Evolutionary conservation across 1,284 basidiomycete genomes (phyloP).

Genomic region (Tetrapyrgos nigripes): DNA sequence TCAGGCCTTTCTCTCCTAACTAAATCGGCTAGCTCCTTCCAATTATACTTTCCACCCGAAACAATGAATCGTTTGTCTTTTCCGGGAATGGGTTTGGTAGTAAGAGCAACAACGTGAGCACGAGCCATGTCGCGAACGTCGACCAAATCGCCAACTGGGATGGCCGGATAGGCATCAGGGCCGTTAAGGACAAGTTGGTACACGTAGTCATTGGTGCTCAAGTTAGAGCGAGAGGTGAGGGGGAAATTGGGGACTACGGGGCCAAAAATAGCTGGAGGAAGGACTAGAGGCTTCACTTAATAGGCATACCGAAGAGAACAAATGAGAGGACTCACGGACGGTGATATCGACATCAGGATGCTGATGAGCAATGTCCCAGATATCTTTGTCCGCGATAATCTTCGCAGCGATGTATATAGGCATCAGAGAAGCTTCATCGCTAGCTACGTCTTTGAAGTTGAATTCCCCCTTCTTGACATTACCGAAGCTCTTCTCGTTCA

Average conservation of each 20-base stretch:
- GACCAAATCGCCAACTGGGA: slow-evolving; percentile 5
- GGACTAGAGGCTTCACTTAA: neutral
- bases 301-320: neutral
- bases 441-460: slow-evolving; percentile 3
- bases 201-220: slow-evolving; percentile 10
- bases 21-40: slow-evolving; percentile 10
- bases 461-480: slow-evolving; percentile 22
- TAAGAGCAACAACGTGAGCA: slow-evolving; percentile 10
- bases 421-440: slow-evolving; percentile 14
- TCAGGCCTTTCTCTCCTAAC: slow-evolving; percentile 11
- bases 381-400: slow-evolving; percentile 28
- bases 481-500: slow-evolving; percentile 19
- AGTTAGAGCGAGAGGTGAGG: neutral
- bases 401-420: slow-evolving; percentile 31
- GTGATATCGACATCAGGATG: slow-evolving; percentile 30
- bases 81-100: neutral
- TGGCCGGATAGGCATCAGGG: slow-evolving; percentile 5
- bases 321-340: slow-evolving; percentile 22
- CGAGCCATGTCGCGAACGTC: slow-evolving; percentile 16
- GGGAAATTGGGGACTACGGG: slow-evolving; percentile 12
- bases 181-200: slow-evolving; percentile 3
- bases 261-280: slow-evolving; percentile 15
- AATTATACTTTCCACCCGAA: neutral
- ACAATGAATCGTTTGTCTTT: slow-evolving; percentile 15
- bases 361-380: slow-evolving; percentile 31